Conservation (phyloP, 148 eudicot species). For the Rhododendron ovatum region DNA sequence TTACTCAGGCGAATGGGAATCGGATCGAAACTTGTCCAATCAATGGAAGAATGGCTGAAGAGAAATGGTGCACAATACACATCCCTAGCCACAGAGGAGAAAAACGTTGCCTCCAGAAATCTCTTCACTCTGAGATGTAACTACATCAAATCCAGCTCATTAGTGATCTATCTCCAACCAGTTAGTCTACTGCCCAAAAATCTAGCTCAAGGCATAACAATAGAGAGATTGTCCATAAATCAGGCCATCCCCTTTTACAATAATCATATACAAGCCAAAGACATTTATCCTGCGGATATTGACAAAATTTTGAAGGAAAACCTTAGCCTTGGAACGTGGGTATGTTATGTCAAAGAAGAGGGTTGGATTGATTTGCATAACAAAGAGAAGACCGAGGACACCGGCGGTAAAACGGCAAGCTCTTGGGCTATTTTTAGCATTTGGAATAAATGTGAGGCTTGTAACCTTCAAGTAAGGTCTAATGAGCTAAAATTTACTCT, state of each 20-base stretch:
- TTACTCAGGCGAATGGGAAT: constrained; percentile 5
- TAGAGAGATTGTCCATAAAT: not conserved
- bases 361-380: not conserved
- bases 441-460: constrained; percentile 11
- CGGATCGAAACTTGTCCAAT: constrained; percentile 8
- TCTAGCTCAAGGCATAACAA: not conserved
- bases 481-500: not conserved
- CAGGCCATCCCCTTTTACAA: constrained; percentile 9
- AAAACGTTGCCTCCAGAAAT: not conserved
- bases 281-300: constrained; percentile 9
- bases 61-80: constrained; percentile 15
- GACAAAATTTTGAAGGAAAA: constrained; percentile 8
- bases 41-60: constrained; percentile 11
- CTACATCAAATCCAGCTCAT: constrained; percentile 1
- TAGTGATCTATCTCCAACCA: not conserved
- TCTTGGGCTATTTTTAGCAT: constrained; percentile 12
- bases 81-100: constrained; percentile 12
- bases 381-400: not conserved
- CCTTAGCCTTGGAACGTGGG: constrained; percentile 7
- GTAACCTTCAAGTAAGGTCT: not conserved
- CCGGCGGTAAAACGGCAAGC: not conserved
- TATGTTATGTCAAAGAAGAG: constrained; percentile 4
- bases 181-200: not conserved
- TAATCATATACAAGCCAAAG: not conserved
- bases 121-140: constrained; percentile 8